These are phyloP conservation scores for Malus hybrid DNA, from an alignment of 331 rosid species.

Conservation along the genomic window DNA sequence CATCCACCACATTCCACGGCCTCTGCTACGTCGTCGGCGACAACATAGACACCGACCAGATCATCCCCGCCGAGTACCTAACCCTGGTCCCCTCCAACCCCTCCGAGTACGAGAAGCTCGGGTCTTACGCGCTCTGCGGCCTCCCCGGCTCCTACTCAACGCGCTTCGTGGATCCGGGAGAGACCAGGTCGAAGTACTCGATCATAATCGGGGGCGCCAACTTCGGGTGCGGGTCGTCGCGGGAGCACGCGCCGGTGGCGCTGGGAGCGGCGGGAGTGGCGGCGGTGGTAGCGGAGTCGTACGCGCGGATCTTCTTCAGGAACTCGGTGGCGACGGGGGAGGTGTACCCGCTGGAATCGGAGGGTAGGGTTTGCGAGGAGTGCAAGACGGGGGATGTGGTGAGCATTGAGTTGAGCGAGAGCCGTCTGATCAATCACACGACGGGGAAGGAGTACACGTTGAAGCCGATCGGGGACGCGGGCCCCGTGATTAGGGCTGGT, in stretches of 20 bases:
- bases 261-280: slow-evolving; percentile 71
- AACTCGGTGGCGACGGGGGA: slow-evolving; percentile 94
- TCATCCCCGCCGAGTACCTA: slow-evolving; percentile 84
- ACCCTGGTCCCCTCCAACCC: slow-evolving; percentile 91
- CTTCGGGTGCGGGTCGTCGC: slow-evolving; percentile 95
- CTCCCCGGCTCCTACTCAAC: slow-evolving; percentile 57
- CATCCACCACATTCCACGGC: slow-evolving; percentile 55
- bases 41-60: slow-evolving; percentile 93
- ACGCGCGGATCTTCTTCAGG: slow-evolving; percentile 81
- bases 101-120: slow-evolving; percentile 82
- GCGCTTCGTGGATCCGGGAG: slow-evolving; percentile 58
- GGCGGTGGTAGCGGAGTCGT: slow-evolving; percentile 83
- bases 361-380: slow-evolving; percentile 65
- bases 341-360: slow-evolving; percentile 78
- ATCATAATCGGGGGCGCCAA: slow-evolving; percentile 76
- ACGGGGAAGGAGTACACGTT: slow-evolving; percentile 74
- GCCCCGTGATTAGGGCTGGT: slow-evolving; percentile 84
- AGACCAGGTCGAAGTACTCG: slow-evolving; percentile 55
- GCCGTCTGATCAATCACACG: slow-evolving; percentile 69
- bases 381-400: slow-evolving; percentile 76
- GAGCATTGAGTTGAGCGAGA: slow-evolving; percentile 66
- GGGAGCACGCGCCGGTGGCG: slow-evolving; percentile 95
- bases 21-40: slow-evolving; percentile 85
- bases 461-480: slow-evolving; percentile 93
- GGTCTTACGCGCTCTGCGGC: slow-evolving; percentile 75